phyloP scores from a whole-genome alignment of 495 filamentous ascomycete genomes.

The Usnea hakonensis region DNA sequence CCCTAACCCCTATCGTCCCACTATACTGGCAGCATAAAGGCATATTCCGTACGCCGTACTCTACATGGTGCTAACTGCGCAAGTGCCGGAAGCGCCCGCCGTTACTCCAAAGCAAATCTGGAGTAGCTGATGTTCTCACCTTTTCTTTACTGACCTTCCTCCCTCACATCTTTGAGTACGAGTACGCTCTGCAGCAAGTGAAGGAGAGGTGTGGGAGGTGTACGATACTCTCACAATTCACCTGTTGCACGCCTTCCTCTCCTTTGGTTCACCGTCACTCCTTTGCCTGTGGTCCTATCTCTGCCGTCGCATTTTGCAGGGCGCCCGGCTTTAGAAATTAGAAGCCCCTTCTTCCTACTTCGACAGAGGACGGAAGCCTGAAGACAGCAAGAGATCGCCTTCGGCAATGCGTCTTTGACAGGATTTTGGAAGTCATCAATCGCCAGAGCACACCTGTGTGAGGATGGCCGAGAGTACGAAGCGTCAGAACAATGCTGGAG shows the following conservation, averaged over 20 bases:
- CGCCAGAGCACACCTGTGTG: slow-evolving; percentile 22
- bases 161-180: background rate
- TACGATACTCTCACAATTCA: background rate
- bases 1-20: too few relatives aligned
- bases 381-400: background rate
- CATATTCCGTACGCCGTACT: too few relatives aligned
- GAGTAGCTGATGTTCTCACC: background rate
- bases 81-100: slow-evolving; percentile 7
- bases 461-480: slow-evolving; percentile 36
- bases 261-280: slow-evolving; percentile 22
- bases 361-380: too few relatives aligned
- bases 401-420: slow-evolving; percentile 14
- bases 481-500: slow-evolving; percentile 37
- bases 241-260: slow-evolving; percentile 4
- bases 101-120: background rate
- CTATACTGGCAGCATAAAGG: too few relatives aligned
- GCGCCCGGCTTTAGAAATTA: background rate
- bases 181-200: slow-evolving; percentile 6
- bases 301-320: background rate
- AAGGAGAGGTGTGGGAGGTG: slow-evolving; percentile 16
- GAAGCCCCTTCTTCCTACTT: background rate
- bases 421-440: background rate
- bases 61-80: too few relatives aligned
- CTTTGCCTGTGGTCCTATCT: slow-evolving; percentile 10
- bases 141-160: background rate